Conservation (phyloP, 805 yeast species). For the Wickerhamiella australiensis region DNA sequence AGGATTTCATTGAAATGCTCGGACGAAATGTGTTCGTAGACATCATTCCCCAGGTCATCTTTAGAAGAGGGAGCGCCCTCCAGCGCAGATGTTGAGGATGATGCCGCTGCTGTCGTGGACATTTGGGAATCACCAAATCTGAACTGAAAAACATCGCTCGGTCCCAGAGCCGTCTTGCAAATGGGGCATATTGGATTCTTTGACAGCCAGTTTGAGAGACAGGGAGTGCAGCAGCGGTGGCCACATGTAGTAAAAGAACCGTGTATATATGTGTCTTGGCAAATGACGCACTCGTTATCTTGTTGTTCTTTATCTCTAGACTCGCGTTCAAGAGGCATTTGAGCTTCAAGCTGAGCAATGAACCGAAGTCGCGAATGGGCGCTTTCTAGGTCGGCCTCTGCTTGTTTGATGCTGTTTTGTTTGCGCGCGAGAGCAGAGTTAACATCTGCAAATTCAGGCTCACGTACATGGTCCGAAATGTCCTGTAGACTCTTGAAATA, state of each 20-base stretch:
- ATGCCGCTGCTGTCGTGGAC: not conserved
- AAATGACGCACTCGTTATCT: constrained; percentile 49
- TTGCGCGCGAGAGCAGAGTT: constrained; percentile 21
- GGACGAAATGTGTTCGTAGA: constrained; percentile 23
- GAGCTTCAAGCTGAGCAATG: constrained; percentile 13
- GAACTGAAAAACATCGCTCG: constrained; percentile 40
- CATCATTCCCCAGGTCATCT: constrained; percentile 13
- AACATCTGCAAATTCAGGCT: constrained; percentile 31
- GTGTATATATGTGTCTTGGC: constrained; percentile 52
- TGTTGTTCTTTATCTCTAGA: constrained; percentile 11
- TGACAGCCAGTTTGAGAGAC: constrained; percentile 63
- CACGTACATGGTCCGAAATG: constrained; percentile 68
- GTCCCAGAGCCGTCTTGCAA: constrained; percentile 47
- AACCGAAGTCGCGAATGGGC: constrained; percentile 18
- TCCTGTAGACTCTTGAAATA: constrained; percentile 78
- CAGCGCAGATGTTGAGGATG: too few relatives aligned
- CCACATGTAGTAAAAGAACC: constrained; percentile 88
- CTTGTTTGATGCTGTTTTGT: constrained; percentile 14
- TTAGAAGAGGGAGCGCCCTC: not conserved
- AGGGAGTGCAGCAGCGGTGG: constrained; percentile 75
- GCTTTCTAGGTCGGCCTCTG: constrained; percentile 14
- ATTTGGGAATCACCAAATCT: not conserved
- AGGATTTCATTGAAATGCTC: constrained; percentile 30
- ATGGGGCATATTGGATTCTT: constrained; percentile 58
- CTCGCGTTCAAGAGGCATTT: constrained; percentile 14